phyloP scores from a whole-genome alignment of 2,329 filamentous ascomycete species.

The Colletotrichum caudatum region DNA sequence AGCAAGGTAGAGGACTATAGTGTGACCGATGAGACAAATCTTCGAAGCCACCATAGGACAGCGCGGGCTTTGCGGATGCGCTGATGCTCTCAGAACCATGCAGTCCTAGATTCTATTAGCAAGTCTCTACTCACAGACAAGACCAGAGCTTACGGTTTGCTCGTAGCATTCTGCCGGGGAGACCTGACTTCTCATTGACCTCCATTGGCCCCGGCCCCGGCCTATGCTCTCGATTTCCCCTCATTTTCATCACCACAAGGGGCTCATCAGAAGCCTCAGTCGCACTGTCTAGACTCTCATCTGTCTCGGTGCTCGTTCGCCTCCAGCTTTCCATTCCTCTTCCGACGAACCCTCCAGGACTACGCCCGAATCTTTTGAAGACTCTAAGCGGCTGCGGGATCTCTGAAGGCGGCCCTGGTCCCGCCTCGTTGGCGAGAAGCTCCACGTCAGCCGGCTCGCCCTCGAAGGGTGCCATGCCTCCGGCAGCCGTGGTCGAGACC shows the following conservation, averaged over 20 bases:
- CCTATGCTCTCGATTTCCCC: conserved; percentile 41
- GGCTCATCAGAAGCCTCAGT: conserved; percentile 45
- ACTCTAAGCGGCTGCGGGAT: conserved; percentile 63
- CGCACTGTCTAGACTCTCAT: conserved; percentile 46
- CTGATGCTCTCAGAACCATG: neutral
- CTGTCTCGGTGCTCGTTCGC: conserved; percentile 45
- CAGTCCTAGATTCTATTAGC: neutral
- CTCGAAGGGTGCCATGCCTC: conserved; percentile 52
- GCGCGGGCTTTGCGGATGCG: neutral
- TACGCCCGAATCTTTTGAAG: conserved; percentile 54
- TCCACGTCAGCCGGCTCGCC: conserved; percentile 48
- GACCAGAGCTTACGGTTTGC: conserved; percentile 6
- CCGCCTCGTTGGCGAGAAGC: conserved; percentile 47
- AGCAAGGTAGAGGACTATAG: neutral
- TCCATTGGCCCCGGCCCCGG: neutral
- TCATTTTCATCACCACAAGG: conserved; percentile 54
- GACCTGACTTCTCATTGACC: neutral
- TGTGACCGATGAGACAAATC: neutral
- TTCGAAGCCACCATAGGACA: neutral
- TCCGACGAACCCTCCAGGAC: conserved; percentile 11
- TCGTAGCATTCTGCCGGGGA: neutral
- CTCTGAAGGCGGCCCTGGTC: conserved; percentile 42
- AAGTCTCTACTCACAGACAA: neutral
- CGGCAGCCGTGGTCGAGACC: conserved; percentile 4
- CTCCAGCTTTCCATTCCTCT: conserved; percentile 43